Evolutionary conservation across 2,329 filamentous ascomycete genomes (phyloP).

Genomic region (Nemania diffusa): DNA sequence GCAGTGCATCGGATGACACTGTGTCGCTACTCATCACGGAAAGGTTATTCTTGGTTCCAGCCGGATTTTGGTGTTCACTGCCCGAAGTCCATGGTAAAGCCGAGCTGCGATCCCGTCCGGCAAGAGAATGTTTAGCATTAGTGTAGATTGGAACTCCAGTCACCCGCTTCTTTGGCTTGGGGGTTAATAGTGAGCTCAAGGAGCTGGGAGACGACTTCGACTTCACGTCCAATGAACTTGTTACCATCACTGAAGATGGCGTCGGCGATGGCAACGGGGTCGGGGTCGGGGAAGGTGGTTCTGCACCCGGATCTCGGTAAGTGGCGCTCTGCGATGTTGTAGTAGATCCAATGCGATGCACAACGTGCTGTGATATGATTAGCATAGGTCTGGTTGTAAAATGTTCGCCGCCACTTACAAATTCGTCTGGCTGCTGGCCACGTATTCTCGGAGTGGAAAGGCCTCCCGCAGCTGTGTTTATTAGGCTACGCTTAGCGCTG

Average conservation of each 20-base stretch:
- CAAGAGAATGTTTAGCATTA: not conserved
- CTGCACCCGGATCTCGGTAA: not conserved
- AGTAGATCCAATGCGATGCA: not conserved
- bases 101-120: not conserved
- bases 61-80: not conserved
- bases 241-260: not conserved
- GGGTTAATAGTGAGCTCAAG: not conserved
- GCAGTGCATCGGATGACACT: not conserved
- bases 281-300: not conserved
- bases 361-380: slow-evolving; percentile 11
- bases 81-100: not conserved
- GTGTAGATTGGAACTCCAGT: not conserved
- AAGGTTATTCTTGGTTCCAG: not conserved
- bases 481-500: not conserved
- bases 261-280: not conserved
- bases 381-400: not conserved
- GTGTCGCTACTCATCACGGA: not conserved
- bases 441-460: not conserved
- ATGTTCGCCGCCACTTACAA: slow-evolving; percentile 16
- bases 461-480: not conserved
- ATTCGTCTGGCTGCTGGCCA: not conserved
- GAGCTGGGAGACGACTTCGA: not conserved
- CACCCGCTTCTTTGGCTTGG: not conserved
- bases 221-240: not conserved
- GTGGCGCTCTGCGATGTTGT: not conserved